A percentile compares a stretch with the other conserved stretches of the same genome.
These are phyloP conservation scores for Xylaria sp. DNA, from an alignment of 2,329 filamentous ascomycete genomes.

Conservation along the genomic window DNA sequence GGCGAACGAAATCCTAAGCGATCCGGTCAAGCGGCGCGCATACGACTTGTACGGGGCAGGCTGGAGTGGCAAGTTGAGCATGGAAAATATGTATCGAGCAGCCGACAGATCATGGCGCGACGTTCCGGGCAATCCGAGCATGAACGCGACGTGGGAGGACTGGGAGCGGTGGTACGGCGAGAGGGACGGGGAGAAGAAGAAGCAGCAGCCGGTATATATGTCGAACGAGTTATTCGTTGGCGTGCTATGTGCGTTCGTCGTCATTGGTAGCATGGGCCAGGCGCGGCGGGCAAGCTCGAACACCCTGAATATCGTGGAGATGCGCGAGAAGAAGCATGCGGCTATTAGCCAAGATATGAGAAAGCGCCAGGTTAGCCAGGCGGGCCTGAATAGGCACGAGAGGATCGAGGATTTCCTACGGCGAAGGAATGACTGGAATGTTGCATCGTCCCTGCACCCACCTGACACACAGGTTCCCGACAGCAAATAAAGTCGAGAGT, in stretches of 20 bases:
- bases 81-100: slow-evolving; percentile 42
- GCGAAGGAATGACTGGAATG: slow-evolving; percentile 60
- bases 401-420: slow-evolving; percentile 78
- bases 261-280: slow-evolving; percentile 73
- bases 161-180: slow-evolving; percentile 81
- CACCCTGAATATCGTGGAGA: slow-evolving; percentile 65
- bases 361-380: slow-evolving; percentile 55
- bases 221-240: slow-evolving; percentile 78
- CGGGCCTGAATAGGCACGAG: slow-evolving; percentile 59
- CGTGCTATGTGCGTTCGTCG: slow-evolving; percentile 69
- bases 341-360: slow-evolving; percentile 65
- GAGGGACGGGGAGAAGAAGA: slow-evolving; percentile 47
- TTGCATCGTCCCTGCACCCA: slow-evolving; percentile 18
- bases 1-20: slow-evolving; percentile 85
- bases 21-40: slow-evolving; percentile 74
- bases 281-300: slow-evolving; percentile 68
- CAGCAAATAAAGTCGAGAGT: slow-evolving; percentile 1
- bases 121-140: slow-evolving; percentile 50
- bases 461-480: slow-evolving; percentile 3
- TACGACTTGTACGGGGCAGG: slow-evolving; percentile 84
- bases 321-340: slow-evolving; percentile 66
- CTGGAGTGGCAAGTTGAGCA: slow-evolving; percentile 67
- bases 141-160: slow-evolving; percentile 96
- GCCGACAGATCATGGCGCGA: slow-evolving; percentile 54
- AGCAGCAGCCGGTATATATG: slow-evolving; percentile 65